These are phyloP conservation scores for Cicer judaicum DNA, from an alignment of 306 rosid species.

Conservation along the genomic window DNA sequence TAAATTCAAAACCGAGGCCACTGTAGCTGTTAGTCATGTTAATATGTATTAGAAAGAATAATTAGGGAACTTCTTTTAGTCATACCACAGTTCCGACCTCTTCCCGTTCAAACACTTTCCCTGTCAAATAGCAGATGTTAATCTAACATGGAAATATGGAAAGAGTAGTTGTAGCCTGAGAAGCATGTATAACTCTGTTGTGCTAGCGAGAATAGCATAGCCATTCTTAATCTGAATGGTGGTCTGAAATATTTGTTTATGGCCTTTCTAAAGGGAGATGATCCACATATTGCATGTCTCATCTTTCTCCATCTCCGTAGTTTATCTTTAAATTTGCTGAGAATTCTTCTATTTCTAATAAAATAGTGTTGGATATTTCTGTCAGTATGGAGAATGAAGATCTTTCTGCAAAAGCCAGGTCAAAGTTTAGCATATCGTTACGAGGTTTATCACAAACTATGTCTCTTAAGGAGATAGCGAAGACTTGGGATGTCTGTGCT, in stretches of 20 bases:
- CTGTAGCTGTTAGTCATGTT: too few species aligned
- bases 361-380: slow-evolving; percentile 35
- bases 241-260: too few species aligned
- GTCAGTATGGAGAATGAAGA: slow-evolving; percentile 87
- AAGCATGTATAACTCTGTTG: too few species aligned
- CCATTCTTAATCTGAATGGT: too few species aligned
- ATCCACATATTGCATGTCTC: slow-evolving; percentile 17
- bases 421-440: slow-evolving; percentile 82
- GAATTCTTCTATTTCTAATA: slow-evolving; percentile 35
- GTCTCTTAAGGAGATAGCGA: slow-evolving; percentile 86
- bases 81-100: not conserved
- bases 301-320: not conserved
- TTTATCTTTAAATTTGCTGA: slow-evolving; percentile 1
- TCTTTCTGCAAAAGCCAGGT: slow-evolving; percentile 84
- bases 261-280: too few species aligned
- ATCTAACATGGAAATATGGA: slow-evolving; percentile 5
- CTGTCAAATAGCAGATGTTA: not conserved
- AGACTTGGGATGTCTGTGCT: slow-evolving; percentile 94
- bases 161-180: not conserved
- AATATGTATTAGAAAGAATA: too few species aligned
- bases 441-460: slow-evolving; percentile 90
- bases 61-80: not conserved
- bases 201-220: too few species aligned
- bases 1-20: too few species aligned
- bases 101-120: not conserved